phyloP scores from a whole-genome alignment of 1,284 basidiomycete genomes.

The Ceratobasidium theobromae region DNA sequence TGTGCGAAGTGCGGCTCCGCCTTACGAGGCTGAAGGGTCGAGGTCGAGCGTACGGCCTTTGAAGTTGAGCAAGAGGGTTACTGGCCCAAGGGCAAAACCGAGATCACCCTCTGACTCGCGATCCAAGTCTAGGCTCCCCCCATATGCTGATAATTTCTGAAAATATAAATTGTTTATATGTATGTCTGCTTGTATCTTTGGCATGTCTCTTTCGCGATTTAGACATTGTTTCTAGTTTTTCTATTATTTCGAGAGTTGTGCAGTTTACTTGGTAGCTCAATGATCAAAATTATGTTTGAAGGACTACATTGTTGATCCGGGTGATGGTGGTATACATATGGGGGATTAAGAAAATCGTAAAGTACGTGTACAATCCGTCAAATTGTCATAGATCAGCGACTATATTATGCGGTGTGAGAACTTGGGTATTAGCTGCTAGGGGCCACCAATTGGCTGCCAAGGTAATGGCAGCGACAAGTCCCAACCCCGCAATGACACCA shows the following conservation, averaged over 20 bases:
- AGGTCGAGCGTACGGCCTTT: not conserved
- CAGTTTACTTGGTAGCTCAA: no score
- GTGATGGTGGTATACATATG: not conserved
- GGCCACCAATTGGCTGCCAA: not conserved
- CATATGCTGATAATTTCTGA: no score
- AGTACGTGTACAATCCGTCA: not conserved
- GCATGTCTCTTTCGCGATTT: no score
- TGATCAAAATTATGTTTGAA: not conserved
- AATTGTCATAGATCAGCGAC: not conserved
- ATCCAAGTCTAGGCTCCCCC: no score
- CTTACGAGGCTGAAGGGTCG: not conserved
- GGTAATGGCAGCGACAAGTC: not conserved
- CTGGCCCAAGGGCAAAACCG: not conserved
- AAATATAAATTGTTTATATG: no score
- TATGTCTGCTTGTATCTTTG: no score
- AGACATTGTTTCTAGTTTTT: no score
- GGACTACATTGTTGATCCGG: not conserved
- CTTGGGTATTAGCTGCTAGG: not conserved
- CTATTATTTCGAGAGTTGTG: no score
- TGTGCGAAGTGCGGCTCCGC: not conserved
- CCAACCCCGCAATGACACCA: not conserved
- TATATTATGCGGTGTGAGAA: not conserved
- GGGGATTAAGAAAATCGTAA: not conserved
- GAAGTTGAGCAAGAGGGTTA: not conserved
- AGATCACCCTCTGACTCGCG: not conserved